phyloP scores from a whole-genome alignment of 2,329 filamentous ascomycete species.

The Tolypocladium guangdongense region DNA sequence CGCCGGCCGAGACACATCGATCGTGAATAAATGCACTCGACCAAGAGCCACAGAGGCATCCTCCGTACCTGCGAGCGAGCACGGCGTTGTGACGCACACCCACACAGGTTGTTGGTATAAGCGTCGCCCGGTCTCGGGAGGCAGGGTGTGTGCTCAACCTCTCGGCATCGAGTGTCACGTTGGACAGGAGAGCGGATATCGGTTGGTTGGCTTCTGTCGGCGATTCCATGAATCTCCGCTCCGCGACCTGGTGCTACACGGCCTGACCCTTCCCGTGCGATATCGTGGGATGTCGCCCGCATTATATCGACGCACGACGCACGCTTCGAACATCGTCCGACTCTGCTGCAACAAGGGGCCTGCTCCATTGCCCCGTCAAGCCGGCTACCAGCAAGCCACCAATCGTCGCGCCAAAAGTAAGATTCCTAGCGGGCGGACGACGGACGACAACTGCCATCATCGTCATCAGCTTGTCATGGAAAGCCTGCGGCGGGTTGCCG shows the following conservation, averaged over 20 bases:
- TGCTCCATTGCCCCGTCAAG: not conserved
- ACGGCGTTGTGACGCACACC: not conserved
- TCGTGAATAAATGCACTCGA: not conserved
- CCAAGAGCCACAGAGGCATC: not conserved
- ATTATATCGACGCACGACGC: not conserved
- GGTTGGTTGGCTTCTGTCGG: not conserved
- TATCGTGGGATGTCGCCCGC: not conserved
- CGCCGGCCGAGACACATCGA: conserved; percentile 5
- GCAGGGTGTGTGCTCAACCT: not conserved
- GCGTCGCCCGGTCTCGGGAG: not conserved
- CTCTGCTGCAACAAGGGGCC: not conserved
- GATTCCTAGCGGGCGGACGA: not conserved
- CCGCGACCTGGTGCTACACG: not conserved
- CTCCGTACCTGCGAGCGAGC: not conserved
- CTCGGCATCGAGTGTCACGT: not conserved
- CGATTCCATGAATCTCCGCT: not conserved
- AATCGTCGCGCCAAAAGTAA: not conserved
- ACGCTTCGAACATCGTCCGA: not conserved
- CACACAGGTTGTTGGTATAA: not conserved
- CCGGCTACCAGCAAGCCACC: not conserved
- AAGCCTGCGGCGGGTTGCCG: not conserved
- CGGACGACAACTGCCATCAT: not conserved
- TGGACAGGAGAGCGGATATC: not conserved
- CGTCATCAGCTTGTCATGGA: conserved; percentile 1
- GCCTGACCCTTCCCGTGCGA: not conserved